A percentile compares a stretch with the other conserved stretches of the same genome.
phyloP scores from a whole-genome alignment of 306 rosid genomes.

The Lablab purpureus region DNA sequence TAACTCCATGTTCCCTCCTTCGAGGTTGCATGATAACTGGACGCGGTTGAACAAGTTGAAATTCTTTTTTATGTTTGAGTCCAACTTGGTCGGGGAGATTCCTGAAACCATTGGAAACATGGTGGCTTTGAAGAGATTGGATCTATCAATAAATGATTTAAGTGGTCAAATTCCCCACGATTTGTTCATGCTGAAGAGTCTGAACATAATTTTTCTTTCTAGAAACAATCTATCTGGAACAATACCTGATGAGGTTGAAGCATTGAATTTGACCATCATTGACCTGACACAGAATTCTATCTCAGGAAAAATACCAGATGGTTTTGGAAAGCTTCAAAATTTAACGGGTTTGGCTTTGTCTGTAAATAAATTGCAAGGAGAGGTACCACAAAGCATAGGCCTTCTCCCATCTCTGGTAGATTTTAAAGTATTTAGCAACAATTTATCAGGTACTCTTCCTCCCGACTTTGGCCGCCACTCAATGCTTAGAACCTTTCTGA shows the following conservation, averaged over 20 bases:
- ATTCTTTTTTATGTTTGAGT: constrained; percentile 32
- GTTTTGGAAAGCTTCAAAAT: constrained; percentile 62
- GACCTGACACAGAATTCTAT: constrained; percentile 60
- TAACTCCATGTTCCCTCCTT: constrained; percentile 34
- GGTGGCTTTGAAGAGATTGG: constrained; percentile 61
- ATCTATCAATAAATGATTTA: constrained; percentile 50
- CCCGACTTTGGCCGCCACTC: constrained; percentile 66
- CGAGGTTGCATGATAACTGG: constrained; percentile 51
- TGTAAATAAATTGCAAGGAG: constrained; percentile 59
- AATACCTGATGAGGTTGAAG: constrained; percentile 63
- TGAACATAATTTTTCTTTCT: constrained; percentile 52
- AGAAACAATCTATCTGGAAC: constrained; percentile 59
- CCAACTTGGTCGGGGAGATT: constrained; percentile 68
- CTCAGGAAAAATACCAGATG: constrained; percentile 61
- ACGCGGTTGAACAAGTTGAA: constrained; percentile 64
- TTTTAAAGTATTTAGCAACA: constrained; percentile 56
- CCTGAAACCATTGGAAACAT: constrained; percentile 62
- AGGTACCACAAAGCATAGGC: constrained; percentile 65
- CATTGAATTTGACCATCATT: constrained; percentile 48
- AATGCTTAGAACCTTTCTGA: constrained; percentile 46
- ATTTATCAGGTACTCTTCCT: constrained; percentile 66
- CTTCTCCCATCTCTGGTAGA: constrained; percentile 54
- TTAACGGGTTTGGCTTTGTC: constrained; percentile 50
- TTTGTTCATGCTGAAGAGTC: constrained; percentile 59
- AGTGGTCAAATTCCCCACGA: constrained; percentile 62